Evolutionary conservation across 192 early-diverging fungal species (phyloP).

Genomic region (Coemansia sp.): DNA sequence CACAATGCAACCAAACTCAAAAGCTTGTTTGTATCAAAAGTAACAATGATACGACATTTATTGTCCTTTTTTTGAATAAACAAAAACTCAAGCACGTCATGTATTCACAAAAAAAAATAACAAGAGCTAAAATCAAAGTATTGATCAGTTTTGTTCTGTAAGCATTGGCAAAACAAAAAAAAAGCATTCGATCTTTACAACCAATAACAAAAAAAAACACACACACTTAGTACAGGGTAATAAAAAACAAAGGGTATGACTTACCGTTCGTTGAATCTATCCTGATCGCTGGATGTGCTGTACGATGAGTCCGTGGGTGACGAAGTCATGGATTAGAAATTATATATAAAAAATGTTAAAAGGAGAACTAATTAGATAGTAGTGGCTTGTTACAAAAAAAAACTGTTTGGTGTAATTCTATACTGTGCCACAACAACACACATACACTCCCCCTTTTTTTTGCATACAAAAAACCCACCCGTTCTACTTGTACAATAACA

Average conservation of each 20-base stretch:
- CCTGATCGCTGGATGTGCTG: constrained; percentile 26
- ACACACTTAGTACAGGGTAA: too few relatives aligned
- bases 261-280: constrained; percentile 26
- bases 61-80: neutral
- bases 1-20: neutral
- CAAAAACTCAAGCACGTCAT: too few relatives aligned
- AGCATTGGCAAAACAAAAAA: neutral
- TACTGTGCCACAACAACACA: neutral
- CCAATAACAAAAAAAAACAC: neutral
- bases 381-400: neutral
- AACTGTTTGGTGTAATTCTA: neutral
- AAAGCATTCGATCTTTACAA: neutral
- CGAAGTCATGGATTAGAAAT: constrained; percentile 14
- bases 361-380: neutral
- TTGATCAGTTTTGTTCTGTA: too few relatives aligned
- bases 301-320: constrained; percentile 27
- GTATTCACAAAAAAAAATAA: too few relatives aligned
- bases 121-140: too few relatives aligned
- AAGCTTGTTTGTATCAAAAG: neutral
- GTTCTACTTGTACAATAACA: neutral
- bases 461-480: too few relatives aligned
- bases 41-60: neutral
- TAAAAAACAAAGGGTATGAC: neutral
- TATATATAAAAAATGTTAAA: neutral
- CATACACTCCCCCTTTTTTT: too few relatives aligned